A percentile compares a stretch with the other conserved stretches of the same genome.
Evolutionary conservation across 129 eudicot species (phyloP).

Genomic region (Lactuca sativa): DNA sequence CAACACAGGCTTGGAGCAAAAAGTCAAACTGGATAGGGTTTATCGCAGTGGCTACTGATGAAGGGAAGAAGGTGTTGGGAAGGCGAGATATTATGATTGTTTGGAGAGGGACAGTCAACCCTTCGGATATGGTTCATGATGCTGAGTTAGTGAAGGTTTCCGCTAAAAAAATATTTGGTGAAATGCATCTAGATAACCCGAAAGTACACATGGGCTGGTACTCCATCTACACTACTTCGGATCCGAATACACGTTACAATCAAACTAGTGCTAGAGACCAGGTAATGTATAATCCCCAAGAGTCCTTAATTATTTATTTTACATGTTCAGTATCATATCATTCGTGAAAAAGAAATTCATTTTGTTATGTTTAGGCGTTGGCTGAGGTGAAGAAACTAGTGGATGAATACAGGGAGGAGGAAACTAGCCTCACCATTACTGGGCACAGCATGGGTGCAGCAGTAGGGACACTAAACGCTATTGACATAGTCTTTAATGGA

Average conservation of each 20-base stretch:
- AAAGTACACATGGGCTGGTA: slow-evolving; percentile 48
- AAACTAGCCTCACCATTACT: slow-evolving; percentile 61
- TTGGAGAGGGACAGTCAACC: slow-evolving; percentile 54
- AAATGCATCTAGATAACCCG: slow-evolving; percentile 15
- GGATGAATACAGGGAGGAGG: slow-evolving; percentile 65
- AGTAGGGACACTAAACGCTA: slow-evolving; percentile 58
- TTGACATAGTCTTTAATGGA: slow-evolving; percentile 61
- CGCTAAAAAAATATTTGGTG: slow-evolving; percentile 36
- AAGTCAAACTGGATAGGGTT: slow-evolving; percentile 57
- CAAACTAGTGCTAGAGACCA: slow-evolving; percentile 47
- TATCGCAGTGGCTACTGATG: slow-evolving; percentile 45
- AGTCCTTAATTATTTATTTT: background rate
- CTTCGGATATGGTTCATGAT: slow-evolving; percentile 46
- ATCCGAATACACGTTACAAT: slow-evolving; percentile 37
- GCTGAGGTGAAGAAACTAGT: slow-evolving; percentile 58
- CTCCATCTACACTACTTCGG: slow-evolving; percentile 46
- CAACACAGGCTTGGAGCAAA: slow-evolving; percentile 43
- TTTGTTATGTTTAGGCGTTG: slow-evolving; percentile 40
- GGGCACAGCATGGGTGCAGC: slow-evolving; percentile 95
- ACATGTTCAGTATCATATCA: background rate
- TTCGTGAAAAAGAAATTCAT: background rate
- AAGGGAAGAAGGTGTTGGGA: slow-evolving; percentile 41
- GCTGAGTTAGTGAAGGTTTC: slow-evolving; percentile 29
- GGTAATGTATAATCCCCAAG: slow-evolving; percentile 15
- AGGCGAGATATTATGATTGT: slow-evolving; percentile 51